These are phyloP conservation scores for Phytopythium aichiense DNA, from an alignment of 352 stramenopile genomes.

Conservation along the genomic window DNA sequence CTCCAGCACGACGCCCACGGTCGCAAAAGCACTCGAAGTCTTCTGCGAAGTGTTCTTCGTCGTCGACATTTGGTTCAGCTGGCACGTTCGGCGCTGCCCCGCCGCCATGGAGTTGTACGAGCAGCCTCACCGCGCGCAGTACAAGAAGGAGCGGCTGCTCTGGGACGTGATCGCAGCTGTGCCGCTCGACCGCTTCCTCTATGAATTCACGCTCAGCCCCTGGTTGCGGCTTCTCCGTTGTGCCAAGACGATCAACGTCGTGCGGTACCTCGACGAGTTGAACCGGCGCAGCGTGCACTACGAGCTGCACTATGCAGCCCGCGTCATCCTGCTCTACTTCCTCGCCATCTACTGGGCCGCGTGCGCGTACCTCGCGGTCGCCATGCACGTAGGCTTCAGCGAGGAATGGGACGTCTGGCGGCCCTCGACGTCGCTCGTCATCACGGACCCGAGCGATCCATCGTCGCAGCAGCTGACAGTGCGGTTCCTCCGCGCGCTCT, in stretches of 20 bases:
- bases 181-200: slow-evolving; percentile 37
- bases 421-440: slow-evolving; percentile 29
- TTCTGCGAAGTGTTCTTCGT: slow-evolving; percentile 42
- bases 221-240: slow-evolving; percentile 39
- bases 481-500: slow-evolving; percentile 40
- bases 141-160: slow-evolving; percentile 38
- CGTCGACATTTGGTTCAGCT: slow-evolving; percentile 49
- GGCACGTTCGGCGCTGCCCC: slow-evolving; percentile 24
- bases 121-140: slow-evolving; percentile 25
- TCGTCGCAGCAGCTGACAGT: slow-evolving; percentile 24
- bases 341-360: slow-evolving; percentile 57
- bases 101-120: slow-evolving; percentile 53
- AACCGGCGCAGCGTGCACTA: slow-evolving; percentile 50
- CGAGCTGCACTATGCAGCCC: slow-evolving; percentile 44
- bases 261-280: slow-evolving; percentile 50
- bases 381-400: slow-evolving; percentile 34
- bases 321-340: slow-evolving; percentile 51
- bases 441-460: slow-evolving; percentile 22
- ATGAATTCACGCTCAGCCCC: slow-evolving; percentile 19
- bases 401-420: slow-evolving; percentile 50
- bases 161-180: slow-evolving; percentile 36
- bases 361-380: slow-evolving; percentile 45
- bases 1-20: slow-evolving; percentile 4
- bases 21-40: slow-evolving; percentile 17
- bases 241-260: slow-evolving; percentile 48